Conservation (phyloP, 2,329 filamentous ascomycete species). For the Calonectria naviculata region DNA sequence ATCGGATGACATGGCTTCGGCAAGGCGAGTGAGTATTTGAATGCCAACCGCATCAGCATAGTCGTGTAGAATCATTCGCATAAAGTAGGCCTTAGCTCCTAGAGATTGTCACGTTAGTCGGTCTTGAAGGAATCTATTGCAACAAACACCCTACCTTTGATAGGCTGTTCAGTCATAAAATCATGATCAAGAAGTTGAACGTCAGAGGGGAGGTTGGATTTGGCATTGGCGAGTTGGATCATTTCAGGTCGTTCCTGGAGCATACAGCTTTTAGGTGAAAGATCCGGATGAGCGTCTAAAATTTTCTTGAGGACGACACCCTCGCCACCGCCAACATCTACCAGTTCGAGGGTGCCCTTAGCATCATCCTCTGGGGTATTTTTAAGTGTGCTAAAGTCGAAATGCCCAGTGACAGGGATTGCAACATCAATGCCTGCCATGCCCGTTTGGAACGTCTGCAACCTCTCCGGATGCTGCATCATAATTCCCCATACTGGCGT, state of each 20-base stretch:
- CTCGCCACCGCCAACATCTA: constrained; percentile 46
- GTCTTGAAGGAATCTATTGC: neutral
- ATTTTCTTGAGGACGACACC: constrained; percentile 44
- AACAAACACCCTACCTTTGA: constrained; percentile 36
- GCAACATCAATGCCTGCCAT: constrained; percentile 47
- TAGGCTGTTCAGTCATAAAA: constrained; percentile 43
- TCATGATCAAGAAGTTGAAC: constrained; percentile 41
- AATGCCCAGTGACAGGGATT: constrained; percentile 46
- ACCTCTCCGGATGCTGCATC: constrained; percentile 42
- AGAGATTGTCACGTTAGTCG: neutral
- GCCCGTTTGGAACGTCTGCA: constrained; percentile 43
- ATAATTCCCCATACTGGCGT: constrained; percentile 48
- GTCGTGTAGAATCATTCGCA: constrained; percentile 49
- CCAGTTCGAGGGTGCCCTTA: constrained; percentile 37
- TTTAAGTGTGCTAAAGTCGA: constrained; percentile 42
- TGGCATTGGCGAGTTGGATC: constrained; percentile 36
- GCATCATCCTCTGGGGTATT: constrained; percentile 31
- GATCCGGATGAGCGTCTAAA: constrained; percentile 40
- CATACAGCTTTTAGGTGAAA: constrained; percentile 37
- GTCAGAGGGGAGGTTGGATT: constrained; percentile 29
- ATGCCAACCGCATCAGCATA: constrained; percentile 42
- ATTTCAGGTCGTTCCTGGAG: constrained; percentile 42
- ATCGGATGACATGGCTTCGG: constrained; percentile 40
- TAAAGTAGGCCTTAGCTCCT: constrained; percentile 49
- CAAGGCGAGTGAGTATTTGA: constrained; percentile 41